A percentile compares a stretch with the other conserved stretches of the same genome.
These are phyloP conservation scores for Buddleja alternifolia DNA, from an alignment of 257 asterid genomes.

Conservation along the genomic window DNA sequence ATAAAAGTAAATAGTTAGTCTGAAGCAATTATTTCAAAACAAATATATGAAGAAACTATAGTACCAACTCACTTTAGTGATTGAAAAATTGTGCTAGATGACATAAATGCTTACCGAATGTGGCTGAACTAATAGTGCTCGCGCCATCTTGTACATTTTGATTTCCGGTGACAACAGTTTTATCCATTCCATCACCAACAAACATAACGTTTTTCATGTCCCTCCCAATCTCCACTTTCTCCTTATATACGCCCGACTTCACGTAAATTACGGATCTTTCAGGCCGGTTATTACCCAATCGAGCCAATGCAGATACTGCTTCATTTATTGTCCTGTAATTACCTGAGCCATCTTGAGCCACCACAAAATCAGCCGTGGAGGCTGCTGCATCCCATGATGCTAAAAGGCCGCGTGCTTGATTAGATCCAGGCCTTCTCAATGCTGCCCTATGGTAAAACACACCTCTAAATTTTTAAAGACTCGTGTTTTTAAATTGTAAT, in stretches of 20 bases:
- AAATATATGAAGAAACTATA: too few relatives aligned
- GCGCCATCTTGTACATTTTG: slow-evolving; percentile 51
- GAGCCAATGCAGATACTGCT: slow-evolving; percentile 49
- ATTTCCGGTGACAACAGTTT: slow-evolving; percentile 58
- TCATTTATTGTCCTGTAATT: slow-evolving; percentile 60
- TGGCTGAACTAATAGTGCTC: slow-evolving; percentile 53
- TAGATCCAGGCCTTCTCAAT: slow-evolving; percentile 26
- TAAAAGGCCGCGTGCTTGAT: slow-evolving; percentile 35
- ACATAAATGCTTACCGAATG: slow-evolving; percentile 49
- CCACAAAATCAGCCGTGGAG: slow-evolving; percentile 58
- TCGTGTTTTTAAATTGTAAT: too few relatives aligned
- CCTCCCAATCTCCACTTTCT: slow-evolving; percentile 51
- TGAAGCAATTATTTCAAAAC: too few relatives aligned
- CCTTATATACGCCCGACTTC: slow-evolving; percentile 58
- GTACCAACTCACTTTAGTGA: too few relatives aligned
- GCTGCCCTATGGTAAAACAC: slow-evolving; percentile 3
- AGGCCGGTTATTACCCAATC: slow-evolving; percentile 34
- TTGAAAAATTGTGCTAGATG: neutral
- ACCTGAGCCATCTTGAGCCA: slow-evolving; percentile 81
- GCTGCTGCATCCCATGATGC: slow-evolving; percentile 50
- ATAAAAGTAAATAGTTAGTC: too few relatives aligned
- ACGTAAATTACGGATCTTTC: slow-evolving; percentile 50
- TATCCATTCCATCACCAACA: slow-evolving; percentile 78
- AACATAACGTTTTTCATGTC: slow-evolving; percentile 57
- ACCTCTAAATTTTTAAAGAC: too few relatives aligned